Evolutionary conservation across 306 rosid species (phyloP), one percentile per base, ranked within the genome.

Genomic region (Datisca glomerata): DNA sequence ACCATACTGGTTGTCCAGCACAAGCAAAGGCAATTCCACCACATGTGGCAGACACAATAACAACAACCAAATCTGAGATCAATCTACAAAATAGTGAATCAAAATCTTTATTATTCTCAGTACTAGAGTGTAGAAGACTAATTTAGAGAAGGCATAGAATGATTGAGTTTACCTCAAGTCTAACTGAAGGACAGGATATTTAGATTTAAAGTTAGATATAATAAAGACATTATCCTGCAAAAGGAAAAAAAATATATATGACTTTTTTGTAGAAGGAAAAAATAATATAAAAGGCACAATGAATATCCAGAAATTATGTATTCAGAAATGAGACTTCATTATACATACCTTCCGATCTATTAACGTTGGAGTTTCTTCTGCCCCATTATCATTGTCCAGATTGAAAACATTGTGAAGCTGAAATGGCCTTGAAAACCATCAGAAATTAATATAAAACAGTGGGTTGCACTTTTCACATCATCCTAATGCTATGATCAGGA

Each of bases 331-430:
- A 25, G 48, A 43, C n/a, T n/a, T n/a, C n/a, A n/a, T n/a, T 19
- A 44, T 48, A n/a, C 69, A 61, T 65, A 89, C 98, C 92, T 78
- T 89, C 13, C 96, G 86, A 66, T 89, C 98, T 59, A 89, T 89
- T 64, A 89, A 68, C 20, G 71, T 89, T 12, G 98, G 98, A 18
- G 98, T 89, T 5, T 89, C 98, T 58, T 84, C 96, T 35, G 72
- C 81, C 68, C 98, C 43, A 63, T 84, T 81, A 35, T 81, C 93
- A 51, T 41, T 73, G 48, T 81, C 93, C 70, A 76, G 58, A 65
- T 81, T 80, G 69, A 89, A 89, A 54, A 84, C 94, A 57, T 68
- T 45, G 37, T 84, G 92, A 12, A 87, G 71, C 56, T 76, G 80
- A 67, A 84, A 81, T 36, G 86, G 78, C 72, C 96, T 84, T 34